Conservation (phyloP, 495 filamentous ascomycete genomes). For the Letharia lupina region DNA sequence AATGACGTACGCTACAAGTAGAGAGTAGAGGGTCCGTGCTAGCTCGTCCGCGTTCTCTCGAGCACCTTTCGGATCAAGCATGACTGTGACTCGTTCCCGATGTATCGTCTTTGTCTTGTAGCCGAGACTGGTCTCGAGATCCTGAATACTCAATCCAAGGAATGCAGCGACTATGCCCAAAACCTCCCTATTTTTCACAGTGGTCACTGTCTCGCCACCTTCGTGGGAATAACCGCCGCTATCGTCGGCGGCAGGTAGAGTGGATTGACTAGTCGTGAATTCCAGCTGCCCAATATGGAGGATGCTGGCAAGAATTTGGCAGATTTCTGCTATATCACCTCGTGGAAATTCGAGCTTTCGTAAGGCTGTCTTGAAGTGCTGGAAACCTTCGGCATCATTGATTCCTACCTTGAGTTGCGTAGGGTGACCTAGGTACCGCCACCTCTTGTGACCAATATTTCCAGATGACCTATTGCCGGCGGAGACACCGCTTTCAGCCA, state of each 20-base stretch:
- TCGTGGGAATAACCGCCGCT: conserved; percentile 96
- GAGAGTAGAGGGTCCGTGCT: conserved; percentile 87
- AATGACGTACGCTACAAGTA: conserved; percentile 86
- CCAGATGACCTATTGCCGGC: conserved; percentile 43
- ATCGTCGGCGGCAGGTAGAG: conserved; percentile 70
- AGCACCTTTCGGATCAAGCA: conserved; percentile 89
- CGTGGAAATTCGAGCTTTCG: conserved; percentile 89
- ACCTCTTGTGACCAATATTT: conserved; percentile 61
- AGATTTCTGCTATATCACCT: conserved; percentile 90
- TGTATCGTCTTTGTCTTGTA: conserved; percentile 95
- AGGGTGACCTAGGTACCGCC: conserved; percentile 92
- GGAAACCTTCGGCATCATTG: conserved; percentile 91
- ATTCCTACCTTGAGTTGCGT: conserved; percentile 95
- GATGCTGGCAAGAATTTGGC: conserved; percentile 84
- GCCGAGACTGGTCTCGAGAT: conserved; percentile 79
- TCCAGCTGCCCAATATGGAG: conserved; percentile 94
- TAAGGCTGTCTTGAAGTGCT: conserved; percentile 93
- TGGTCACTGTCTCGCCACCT: conserved; percentile 74
- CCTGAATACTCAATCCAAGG: conserved; percentile 68
- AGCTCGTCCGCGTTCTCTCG: conserved; percentile 88
- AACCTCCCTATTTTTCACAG: conserved; percentile 89
- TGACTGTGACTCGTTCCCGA: conserved; percentile 89
- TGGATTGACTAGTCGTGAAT: conserved; percentile 71
- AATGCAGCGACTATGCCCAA: conserved; percentile 82
- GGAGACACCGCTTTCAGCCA: conserved; percentile 29